Percentiles rank a stretch among this genome's conserved stretches.
Evolutionary conservation across 352 stramenopile species (phyloP).

Genomic region (Aphanomyces invadans): DNA sequence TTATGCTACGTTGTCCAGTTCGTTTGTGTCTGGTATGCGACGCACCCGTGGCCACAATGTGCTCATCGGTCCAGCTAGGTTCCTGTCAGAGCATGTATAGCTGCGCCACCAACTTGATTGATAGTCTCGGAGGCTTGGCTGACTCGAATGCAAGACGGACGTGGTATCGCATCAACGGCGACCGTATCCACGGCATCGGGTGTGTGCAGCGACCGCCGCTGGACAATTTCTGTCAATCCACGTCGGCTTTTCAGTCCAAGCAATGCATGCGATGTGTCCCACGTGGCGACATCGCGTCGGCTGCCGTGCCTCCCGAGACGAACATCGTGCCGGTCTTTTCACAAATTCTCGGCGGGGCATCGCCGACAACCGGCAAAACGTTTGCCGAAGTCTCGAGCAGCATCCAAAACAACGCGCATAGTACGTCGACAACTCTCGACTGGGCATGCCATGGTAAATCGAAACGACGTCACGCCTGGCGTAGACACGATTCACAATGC

Average conservation of each 20-base stretch:
- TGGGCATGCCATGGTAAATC: neutral
- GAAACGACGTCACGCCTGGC: too few relatives aligned
- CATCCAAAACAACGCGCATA: constrained; percentile 51
- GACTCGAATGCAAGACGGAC: neutral
- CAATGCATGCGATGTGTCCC: constrained; percentile 46
- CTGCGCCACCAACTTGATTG: neutral
- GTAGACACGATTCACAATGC: constrained; percentile 19
- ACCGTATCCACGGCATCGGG: neutral
- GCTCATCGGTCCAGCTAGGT: neutral
- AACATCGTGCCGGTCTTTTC: constrained; percentile 55
- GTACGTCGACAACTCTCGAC: constrained; percentile 27
- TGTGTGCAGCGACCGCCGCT: neutral
- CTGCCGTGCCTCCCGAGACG: constrained; percentile 53
- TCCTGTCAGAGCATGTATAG: neutral
- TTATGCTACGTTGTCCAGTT: constrained; percentile 16
- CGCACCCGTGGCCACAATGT: neutral
- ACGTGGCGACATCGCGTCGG: constrained; percentile 45
- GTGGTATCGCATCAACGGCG: neutral
- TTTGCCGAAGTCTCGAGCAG: constrained; percentile 45
- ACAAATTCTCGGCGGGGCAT: constrained; percentile 44
- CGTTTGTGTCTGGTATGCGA: constrained; percentile 13
- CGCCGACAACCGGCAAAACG: constrained; percentile 31
- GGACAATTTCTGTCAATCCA: constrained; percentile 68
- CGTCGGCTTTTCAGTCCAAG: neutral
- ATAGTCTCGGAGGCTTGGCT: neutral